Evolutionary conservation across 768 basidiomycete species (phyloP).

Genomic region (Auricularia sp.): DNA sequence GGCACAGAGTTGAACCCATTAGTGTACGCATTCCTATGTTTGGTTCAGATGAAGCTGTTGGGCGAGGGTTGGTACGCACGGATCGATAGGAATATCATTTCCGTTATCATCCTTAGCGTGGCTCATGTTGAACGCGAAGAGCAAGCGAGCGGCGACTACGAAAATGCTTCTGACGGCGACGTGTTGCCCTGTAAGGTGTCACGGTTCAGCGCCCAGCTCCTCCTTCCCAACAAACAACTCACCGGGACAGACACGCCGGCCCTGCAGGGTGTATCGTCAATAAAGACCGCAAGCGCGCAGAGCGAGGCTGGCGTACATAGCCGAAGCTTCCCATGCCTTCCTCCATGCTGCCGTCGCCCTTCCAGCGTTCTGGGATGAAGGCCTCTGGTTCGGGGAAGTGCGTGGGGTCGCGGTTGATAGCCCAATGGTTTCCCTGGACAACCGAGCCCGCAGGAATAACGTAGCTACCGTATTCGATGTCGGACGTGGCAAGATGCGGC

Average conservation of each 20-base stretch:
- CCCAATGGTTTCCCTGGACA: slow-evolving; percentile 33
- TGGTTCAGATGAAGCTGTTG: slow-evolving; percentile 22
- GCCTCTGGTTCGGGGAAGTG: slow-evolving; percentile 50
- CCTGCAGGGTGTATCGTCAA: too few relatives aligned
- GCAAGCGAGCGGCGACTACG: slow-evolving; percentile 50
- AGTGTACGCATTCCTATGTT: slow-evolving; percentile 53
- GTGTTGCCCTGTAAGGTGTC: slow-evolving; percentile 37
- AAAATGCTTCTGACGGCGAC: slow-evolving; percentile 52
- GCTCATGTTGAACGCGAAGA: slow-evolving; percentile 56
- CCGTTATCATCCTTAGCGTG: slow-evolving; percentile 16
- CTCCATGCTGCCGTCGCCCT: slow-evolving; percentile 33
- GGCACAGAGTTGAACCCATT: slow-evolving; percentile 59
- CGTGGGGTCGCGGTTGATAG: slow-evolving; percentile 46
- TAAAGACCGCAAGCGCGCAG: too few relatives aligned
- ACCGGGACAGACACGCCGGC: slow-evolving; percentile 19
- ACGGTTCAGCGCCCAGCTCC: slow-evolving; percentile 40
- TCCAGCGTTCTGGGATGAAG: slow-evolving; percentile 53
- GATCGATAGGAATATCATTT: neutral
- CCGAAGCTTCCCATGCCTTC: slow-evolving; percentile 49
- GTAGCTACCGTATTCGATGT: slow-evolving; percentile 37
- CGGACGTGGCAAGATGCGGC: slow-evolving; percentile 53
- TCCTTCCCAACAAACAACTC: neutral
- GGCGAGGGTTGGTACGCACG: neutral
- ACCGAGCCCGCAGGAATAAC: slow-evolving; percentile 32
- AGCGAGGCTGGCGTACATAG: slow-evolving; percentile 27